Base-by-base conservation (phyloP, 257 asterid species). In the Jacaranda copaia region DNA sequence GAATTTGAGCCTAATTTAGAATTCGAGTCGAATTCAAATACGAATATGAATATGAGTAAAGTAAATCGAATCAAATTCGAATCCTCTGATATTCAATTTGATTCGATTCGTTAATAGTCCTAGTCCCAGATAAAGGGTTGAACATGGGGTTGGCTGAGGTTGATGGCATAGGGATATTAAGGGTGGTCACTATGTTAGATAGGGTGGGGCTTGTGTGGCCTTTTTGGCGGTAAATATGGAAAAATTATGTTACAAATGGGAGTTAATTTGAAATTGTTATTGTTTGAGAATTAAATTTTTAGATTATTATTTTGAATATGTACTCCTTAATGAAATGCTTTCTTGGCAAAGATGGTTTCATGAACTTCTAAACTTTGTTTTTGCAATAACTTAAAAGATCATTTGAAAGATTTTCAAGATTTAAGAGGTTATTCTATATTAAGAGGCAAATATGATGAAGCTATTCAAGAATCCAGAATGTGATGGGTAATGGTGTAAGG, bases 401-500 rank as follows among this genome's bases (percentile, higher is more conserved):
- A 4, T 7, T 43, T 53, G 9, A 5, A 7, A 8, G 43, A n/a
- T 32, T 70, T 15, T 55, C 46, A 48, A 64, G 20, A 39, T n/a
- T n/a, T 42, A 48, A 55, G 56, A 62, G 8, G 59, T 59, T 68
- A 25, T 42, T 56, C 51, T 42, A 53, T 62, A 46, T 10, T 38
- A 45, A 5, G 64, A 40, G 38, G 16, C 43, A 65, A 65, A 32
- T 35, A 25, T 48, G 8, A 6, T 65, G 59, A 12, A 13, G 45
- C 53, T 25, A 12, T 74, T 68, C n/a, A 32, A 42, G 64, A 35
- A 66, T 60, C 61, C 68, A 20, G 48, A 67, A 69, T 38, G 65
- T 64, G 35, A 58, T 68, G 63, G 39, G 9, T 38, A 45, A 36
- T 63, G 72, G 61, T 67, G 45, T 63, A 51, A 73, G 52, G 51